Conservation (phyloP, 306 rosid species). For the Rosa multiflora region DNA sequence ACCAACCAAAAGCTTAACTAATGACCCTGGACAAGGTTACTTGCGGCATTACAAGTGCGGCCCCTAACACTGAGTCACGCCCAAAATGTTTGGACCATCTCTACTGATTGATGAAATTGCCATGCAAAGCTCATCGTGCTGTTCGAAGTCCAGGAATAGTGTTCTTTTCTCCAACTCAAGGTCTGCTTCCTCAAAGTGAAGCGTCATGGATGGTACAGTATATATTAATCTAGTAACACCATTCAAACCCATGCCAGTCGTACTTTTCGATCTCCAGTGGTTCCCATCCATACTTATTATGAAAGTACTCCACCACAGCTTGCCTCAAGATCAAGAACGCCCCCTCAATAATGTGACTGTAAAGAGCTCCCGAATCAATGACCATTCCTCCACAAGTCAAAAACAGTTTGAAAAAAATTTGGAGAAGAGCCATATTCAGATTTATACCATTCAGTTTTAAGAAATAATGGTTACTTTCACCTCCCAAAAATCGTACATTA, state of each 20-base stretch:
- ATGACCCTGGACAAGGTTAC: too few species aligned
- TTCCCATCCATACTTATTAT: not conserved
- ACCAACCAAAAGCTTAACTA: too few species aligned
- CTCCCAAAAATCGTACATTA: too few species aligned
- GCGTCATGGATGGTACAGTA: not conserved
- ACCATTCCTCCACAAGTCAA: not conserved
- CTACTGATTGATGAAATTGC: not conserved
- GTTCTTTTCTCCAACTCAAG: too few species aligned
- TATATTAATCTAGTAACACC: not conserved
- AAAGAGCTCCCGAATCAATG: conserved; percentile 1
- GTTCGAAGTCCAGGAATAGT: not conserved
- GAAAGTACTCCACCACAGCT: not conserved
- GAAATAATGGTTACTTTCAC: too few species aligned
- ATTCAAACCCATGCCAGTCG: not conserved
- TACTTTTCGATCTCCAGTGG: not conserved
- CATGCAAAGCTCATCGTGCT: not conserved
- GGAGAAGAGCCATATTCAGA: not conserved
- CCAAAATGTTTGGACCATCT: not conserved
- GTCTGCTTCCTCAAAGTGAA: not conserved
- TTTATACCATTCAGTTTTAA: not conserved
- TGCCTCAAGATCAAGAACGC: too few species aligned
- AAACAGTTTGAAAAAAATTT: not conserved
- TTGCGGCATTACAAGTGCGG: too few species aligned
- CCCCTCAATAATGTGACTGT: not conserved
- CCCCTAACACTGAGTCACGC: not conserved